A percentile compares a stretch with the other conserved stretches of the same genome.
phyloP scores from a whole-genome alignment of 331 rosid genomes.

The Quercus phellos region DNA sequence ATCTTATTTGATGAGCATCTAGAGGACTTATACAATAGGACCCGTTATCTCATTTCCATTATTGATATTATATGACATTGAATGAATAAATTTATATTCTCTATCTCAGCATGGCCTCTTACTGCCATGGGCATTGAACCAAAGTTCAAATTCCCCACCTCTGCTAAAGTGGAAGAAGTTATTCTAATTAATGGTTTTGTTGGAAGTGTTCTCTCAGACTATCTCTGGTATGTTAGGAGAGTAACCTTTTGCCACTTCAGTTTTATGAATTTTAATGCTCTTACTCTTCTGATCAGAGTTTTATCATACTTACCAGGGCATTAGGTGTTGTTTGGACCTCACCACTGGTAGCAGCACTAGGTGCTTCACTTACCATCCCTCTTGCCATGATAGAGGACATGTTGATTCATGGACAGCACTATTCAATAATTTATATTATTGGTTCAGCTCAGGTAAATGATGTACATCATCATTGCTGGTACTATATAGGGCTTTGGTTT shows the following conservation, averaged over 20 bases:
- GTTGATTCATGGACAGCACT: slow-evolving; percentile 88
- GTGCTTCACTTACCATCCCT: slow-evolving; percentile 98
- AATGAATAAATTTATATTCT: slow-evolving; percentile 10
- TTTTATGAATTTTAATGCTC: background rate
- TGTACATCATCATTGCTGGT: background rate
- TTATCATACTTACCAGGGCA: slow-evolving; percentile 52
- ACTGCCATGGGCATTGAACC: slow-evolving; percentile 92
- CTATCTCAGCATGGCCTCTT: slow-evolving; percentile 74
- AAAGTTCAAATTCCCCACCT: slow-evolving; percentile 70
- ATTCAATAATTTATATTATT: slow-evolving; percentile 76
- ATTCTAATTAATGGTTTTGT: slow-evolving; percentile 82
- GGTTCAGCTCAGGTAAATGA: slow-evolving; percentile 81
- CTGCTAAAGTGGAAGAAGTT: slow-evolving; percentile 68
- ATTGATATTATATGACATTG: background rate
- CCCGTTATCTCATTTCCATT: background rate
- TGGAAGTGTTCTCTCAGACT: slow-evolving; percentile 93
- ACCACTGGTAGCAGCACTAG: slow-evolving; percentile 92
- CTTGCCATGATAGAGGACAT: slow-evolving; percentile 98
- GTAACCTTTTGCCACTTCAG: background rate
- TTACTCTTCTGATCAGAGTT: background rate
- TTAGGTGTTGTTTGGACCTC: slow-evolving; percentile 95
- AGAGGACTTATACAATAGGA: background rate
- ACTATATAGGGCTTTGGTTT: background rate
- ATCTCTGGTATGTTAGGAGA: slow-evolving; percentile 60
- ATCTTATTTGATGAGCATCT: background rate